Evolutionary conservation across 176 grass and related monocot species (phyloP).

Genomic region (Tillandsia leiboldiana): DNA sequence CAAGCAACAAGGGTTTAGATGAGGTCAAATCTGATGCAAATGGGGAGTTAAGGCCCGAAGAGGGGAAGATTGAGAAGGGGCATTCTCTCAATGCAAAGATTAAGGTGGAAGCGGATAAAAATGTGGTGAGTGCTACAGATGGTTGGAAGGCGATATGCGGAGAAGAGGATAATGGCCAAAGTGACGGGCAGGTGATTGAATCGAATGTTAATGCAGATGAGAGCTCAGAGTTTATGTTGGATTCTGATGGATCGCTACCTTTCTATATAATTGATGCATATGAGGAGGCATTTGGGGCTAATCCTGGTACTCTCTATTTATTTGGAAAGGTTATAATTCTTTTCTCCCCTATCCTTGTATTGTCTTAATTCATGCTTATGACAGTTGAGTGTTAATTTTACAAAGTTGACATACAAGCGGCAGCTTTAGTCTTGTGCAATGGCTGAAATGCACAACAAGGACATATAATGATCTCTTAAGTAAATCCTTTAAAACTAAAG

Average conservation of each 20-base stretch:
- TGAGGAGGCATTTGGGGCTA: constrained; percentile 70
- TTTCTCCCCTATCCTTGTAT: constrained; percentile 9
- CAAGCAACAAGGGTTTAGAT: constrained; percentile 20
- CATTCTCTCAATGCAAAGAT: constrained; percentile 51
- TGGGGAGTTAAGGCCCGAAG: constrained; percentile 20
- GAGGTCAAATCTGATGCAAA: constrained; percentile 25
- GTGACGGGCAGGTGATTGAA: constrained; percentile 28
- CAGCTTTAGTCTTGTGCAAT: no score
- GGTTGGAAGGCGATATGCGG: constrained; percentile 56
- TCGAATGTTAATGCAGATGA: constrained; percentile 33
- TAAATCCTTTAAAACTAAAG: no score
- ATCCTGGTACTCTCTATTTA: constrained; percentile 78
- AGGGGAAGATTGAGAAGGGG: constrained; percentile 43
- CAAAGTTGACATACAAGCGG: no score
- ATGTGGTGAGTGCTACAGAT: constrained; percentile 38
- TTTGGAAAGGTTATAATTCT: constrained; percentile 73
- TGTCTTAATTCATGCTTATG: not conserved
- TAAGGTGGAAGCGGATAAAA: constrained; percentile 34
- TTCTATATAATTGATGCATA: constrained; percentile 97
- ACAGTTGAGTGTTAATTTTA: not conserved
- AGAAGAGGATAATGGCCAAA: constrained; percentile 29
- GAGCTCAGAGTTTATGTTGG: constrained; percentile 58
- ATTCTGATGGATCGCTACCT: constrained; percentile 53
- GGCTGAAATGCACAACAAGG: no score
- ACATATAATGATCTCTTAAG: no score